phyloP scores from a whole-genome alignment of 2,329 filamentous ascomycete genomes.

The Aspergillus sp. region DNA sequence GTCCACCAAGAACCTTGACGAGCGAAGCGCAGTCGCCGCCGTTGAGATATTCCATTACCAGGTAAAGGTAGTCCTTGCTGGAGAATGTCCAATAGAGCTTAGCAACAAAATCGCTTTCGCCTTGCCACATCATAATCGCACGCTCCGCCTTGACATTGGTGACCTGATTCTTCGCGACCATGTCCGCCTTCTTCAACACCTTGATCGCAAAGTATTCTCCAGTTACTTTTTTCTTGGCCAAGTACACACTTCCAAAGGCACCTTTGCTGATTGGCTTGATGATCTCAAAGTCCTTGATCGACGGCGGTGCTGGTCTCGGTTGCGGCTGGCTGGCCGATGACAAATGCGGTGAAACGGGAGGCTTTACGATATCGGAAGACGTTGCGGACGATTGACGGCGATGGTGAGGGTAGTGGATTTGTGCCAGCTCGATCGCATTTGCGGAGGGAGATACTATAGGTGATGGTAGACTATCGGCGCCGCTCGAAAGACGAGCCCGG shows the following conservation, averaged over 20 bases:
- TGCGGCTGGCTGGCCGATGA: constrained; percentile 77
- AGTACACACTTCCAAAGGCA: constrained; percentile 94
- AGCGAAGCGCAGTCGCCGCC: constrained; percentile 95
- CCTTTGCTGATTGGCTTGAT: constrained; percentile 99
- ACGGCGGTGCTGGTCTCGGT: constrained; percentile 84
- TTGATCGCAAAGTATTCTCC: constrained; percentile 99
- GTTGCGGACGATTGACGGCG: constrained; percentile 89
- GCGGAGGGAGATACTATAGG: constrained; percentile 89
- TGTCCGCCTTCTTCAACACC: constrained; percentile 98
- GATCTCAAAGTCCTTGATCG: constrained; percentile 99
- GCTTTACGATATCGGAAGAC: constrained; percentile 68
- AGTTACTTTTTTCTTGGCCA: constrained; percentile 98
- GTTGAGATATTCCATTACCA: constrained; percentile 99
- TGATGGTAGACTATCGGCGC: constrained; percentile 64
- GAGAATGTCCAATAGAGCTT: constrained; percentile 99
- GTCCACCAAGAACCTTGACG: constrained; percentile 87
- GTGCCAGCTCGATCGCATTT: constrained; percentile 69
- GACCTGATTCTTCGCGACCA: constrained; percentile 99
- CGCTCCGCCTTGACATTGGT: constrained; percentile 98
- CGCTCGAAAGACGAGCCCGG: constrained; percentile 70
- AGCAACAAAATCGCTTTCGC: constrained; percentile 97
- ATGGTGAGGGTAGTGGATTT: constrained; percentile 65
- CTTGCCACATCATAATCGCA: constrained; percentile 99
- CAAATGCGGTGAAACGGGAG: constrained; percentile 80
- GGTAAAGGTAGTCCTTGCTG: constrained; percentile 96